Base-by-base conservation (phyloP, 1,284 basidiomycete genomes). In the Austropuccinia psidii region DNA sequence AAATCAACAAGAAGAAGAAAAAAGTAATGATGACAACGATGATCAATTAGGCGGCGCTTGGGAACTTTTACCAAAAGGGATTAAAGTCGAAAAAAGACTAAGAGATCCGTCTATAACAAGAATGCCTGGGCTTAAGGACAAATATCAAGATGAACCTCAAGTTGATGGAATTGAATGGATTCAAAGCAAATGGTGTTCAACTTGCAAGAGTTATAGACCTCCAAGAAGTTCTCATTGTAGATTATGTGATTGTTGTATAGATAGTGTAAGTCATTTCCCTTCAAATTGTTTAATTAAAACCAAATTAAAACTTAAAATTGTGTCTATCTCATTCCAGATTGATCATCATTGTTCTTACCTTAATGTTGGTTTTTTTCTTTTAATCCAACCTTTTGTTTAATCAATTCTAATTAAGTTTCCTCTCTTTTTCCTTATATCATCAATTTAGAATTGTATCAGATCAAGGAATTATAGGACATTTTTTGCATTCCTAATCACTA, bases 341-440 rank as follows among this genome's bases (percentile, higher is more conserved):
- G 80, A 81, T 58, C 80, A 81, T 74, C 80, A 81, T 65, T 81
- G 80, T 73, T 79, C 78, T 31, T 81, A 80, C 45, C 76, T 81
- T 24, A 81, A 81, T 75, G 57, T 60, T 17, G 27, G 57, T 58
- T 52, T 52, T 8, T 27, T 24, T 58, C 55, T 17, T 21, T 39
- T n/a, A 17, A 8, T 24, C 11, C 27, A 39, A 39, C 24, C 17
- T 2, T 19, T n/a, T 41, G n/a, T n/a, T n/a, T n/a, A n/a, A n/a
- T n/a, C n/a, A n/a, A n/a, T 21, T 21, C 29, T 21, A 58, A 8
- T 9, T 17, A 35, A 58, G 8, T 21, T 37, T 60, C 17, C 33
- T 21, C 6, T 2, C 11, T n/a, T 24, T 8, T 2, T 57, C 8
- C 33, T 35, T 60, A 8, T 55, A 9, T 4, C n/a, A 8, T 6